Evolutionary conservation across 2,329 filamentous ascomycete genomes (phyloP).

Genomic region (Dichotomopilus funicola): DNA sequence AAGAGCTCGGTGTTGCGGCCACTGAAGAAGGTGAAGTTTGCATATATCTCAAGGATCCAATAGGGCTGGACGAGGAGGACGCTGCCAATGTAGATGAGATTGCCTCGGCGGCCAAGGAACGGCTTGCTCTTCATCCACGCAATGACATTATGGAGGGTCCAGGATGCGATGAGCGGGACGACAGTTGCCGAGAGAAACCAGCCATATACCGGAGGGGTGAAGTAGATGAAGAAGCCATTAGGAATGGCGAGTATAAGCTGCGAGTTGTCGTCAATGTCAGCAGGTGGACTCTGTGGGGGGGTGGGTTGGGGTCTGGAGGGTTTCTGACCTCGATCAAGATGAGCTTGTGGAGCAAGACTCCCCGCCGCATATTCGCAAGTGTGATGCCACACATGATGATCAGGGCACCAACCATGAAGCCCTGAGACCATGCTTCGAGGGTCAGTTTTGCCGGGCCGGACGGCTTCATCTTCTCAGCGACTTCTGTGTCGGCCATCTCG

Average conservation of each 20-base stretch:
- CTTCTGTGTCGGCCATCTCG: slow-evolving; percentile 1
- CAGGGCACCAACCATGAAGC: slow-evolving; percentile 42
- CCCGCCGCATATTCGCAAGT: slow-evolving; percentile 42
- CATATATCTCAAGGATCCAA: slow-evolving; percentile 59
- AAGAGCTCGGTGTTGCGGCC: slow-evolving; percentile 46
- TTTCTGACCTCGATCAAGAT: slow-evolving; percentile 34
- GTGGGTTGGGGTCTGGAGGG: background rate
- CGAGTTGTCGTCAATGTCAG: background rate
- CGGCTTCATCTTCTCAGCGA: background rate
- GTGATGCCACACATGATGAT: slow-evolving; percentile 44
- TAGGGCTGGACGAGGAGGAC: slow-evolving; percentile 55
- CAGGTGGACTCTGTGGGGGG: background rate
- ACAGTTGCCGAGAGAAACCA: slow-evolving; percentile 59
- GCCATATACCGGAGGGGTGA: slow-evolving; percentile 44
- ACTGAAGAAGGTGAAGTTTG: slow-evolving; percentile 60
- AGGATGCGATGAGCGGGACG: slow-evolving; percentile 55
- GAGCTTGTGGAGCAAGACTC: slow-evolving; percentile 43
- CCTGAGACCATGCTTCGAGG: slow-evolving; percentile 42
- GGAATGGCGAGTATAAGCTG: slow-evolving; percentile 44
- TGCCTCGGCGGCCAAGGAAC: slow-evolving; percentile 46
- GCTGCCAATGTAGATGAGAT: slow-evolving; percentile 50
- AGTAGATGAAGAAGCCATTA: slow-evolving; percentile 55
- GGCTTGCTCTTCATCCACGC: slow-evolving; percentile 62
- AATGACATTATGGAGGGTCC: slow-evolving; percentile 59
- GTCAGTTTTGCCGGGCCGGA: slow-evolving; percentile 1